Conservation (phyloP, 2,329 filamentous ascomycete species). For the Exophiala sp. region DNA sequence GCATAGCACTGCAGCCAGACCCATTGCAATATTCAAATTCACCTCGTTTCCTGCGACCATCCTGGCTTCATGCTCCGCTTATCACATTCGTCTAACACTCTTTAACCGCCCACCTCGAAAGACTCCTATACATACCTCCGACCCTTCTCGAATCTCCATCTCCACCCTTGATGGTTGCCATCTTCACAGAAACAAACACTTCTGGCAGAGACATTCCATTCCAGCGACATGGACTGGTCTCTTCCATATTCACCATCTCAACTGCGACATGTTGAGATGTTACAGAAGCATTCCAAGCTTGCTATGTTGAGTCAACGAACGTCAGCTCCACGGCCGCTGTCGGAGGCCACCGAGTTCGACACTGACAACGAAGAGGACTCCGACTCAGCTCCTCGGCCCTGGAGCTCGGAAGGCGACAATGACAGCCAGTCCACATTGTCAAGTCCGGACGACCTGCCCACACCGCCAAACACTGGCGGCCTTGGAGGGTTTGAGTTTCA, state of each 20-base stretch:
- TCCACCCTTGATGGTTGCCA: conserved; percentile 15
- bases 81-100: conserved; percentile 19
- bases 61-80: conserved; percentile 13
- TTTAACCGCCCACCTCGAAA: conserved; percentile 19
- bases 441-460: conserved; percentile 78
- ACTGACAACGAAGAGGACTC: conserved; percentile 36
- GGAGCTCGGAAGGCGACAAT: conserved; percentile 18
- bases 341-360: conserved; percentile 36
- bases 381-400: conserved; percentile 26
- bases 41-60: conserved; percentile 9
- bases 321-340: conserved; percentile 29
- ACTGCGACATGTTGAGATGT: conserved; percentile 21
- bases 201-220: conserved; percentile 1
- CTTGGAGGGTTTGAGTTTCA: conserved; percentile 61
- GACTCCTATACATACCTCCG: conserved; percentile 23
- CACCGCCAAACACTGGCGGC: conserved; percentile 69
- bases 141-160: conserved; percentile 23
- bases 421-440: conserved; percentile 82
- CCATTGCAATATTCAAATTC: conserved; percentile 14
- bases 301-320: conserved; percentile 24
- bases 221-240: conserved; percentile 24
- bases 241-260: conserved; percentile 10
- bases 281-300: conserved; percentile 22
- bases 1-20: conserved; percentile 19
- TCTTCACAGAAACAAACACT: conserved; percentile 11